Evolutionary conservation across 2,329 filamentous ascomycete species (phyloP), one percentile per base, ranked within the genome.

Genomic region (Aureobasidium sp.): DNA sequence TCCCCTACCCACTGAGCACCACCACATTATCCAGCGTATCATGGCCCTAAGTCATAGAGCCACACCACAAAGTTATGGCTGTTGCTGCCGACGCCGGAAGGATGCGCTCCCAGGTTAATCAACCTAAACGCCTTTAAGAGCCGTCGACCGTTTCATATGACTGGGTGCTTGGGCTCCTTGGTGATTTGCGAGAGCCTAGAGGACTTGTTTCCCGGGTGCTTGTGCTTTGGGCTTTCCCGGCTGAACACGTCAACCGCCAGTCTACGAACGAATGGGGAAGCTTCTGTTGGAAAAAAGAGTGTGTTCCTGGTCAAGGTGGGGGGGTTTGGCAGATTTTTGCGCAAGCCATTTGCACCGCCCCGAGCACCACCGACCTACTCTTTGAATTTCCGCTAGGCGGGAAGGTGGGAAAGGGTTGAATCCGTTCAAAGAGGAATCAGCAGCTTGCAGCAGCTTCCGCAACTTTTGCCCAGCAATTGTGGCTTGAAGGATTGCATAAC

Each of bases 81-180:
- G 50, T 3, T 8, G 48, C 48, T 36, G 48, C 50, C 50, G 50
- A 42, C 27, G 50, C 50, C 50, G 50, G 36, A 25, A 32, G 44
- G 50, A 54, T 54, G 50, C 16, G 36, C 5, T 11, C 13, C 37
- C 25, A 41, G 50, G 49, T 39, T 25, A 16, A 13, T 36, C 21
- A 53, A 53, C 49, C 37, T 42, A 42, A 54, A 54, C 3, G 13
- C 37, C 37, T n/a, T 54, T 54, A 54, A 54, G 50, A 54, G 15
- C 36, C 36, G 37, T 54, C 37, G 50, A 54, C 37, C 27, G 50
- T 54, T 54, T 54, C 50, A 54, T 13, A 54, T 54, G 37, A 54
- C 37, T 30, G 37, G 27, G 36, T 41, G 36, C 37, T 54, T 41
- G 50, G 50, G 15, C 36, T 42, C 50, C 37, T 25, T 21, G 36